Percentiles rank a stretch among this genome's conserved stretches.
phyloP scores from a whole-genome alignment of 1,284 basidiomycete species.

The Tilletia setariae region DNA sequence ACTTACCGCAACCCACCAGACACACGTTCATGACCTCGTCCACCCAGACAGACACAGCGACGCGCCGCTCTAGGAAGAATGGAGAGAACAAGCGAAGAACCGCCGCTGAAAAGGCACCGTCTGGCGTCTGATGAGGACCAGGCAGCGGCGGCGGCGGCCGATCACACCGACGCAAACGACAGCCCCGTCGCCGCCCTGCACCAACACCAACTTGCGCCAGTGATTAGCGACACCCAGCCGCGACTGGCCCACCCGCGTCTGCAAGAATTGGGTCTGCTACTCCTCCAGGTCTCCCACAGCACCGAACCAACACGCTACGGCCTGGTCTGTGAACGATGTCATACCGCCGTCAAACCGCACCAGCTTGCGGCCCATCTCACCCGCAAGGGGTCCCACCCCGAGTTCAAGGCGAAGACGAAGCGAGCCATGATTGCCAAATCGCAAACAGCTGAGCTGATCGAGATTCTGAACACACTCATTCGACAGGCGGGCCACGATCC shows the following conservation, averaged over 20 bases:
- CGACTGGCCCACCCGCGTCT: background rate
- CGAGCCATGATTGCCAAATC: slow-evolving; percentile 1
- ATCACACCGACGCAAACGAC: too few species aligned
- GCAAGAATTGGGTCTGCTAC: background rate
- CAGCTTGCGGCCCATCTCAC: slow-evolving; percentile 11
- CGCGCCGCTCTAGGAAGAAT: too few species aligned
- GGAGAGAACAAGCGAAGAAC: too few species aligned
- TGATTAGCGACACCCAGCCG: background rate
- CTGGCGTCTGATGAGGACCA: too few species aligned
- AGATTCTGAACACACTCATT: background rate
- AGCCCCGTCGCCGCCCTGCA: too few species aligned
- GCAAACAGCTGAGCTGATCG: background rate
- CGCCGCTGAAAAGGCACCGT: too few species aligned
- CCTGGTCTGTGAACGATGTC: slow-evolving; percentile 4
- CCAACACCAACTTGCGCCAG: too few species aligned
- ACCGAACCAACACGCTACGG: background rate
- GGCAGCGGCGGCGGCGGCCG: too few species aligned
- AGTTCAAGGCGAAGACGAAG: slow-evolving; percentile 11
- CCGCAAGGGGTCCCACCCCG: background rate
- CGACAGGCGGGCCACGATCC: background rate
- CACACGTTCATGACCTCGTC: too few species aligned
- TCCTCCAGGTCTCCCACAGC: slow-evolving; percentile 1
- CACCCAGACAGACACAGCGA: too few species aligned
- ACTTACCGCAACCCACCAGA: too few species aligned
- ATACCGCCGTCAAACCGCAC: slow-evolving; percentile 1